Conservation (phyloP, 257 asterid species). For the Nicotiana obtusifolia region DNA sequence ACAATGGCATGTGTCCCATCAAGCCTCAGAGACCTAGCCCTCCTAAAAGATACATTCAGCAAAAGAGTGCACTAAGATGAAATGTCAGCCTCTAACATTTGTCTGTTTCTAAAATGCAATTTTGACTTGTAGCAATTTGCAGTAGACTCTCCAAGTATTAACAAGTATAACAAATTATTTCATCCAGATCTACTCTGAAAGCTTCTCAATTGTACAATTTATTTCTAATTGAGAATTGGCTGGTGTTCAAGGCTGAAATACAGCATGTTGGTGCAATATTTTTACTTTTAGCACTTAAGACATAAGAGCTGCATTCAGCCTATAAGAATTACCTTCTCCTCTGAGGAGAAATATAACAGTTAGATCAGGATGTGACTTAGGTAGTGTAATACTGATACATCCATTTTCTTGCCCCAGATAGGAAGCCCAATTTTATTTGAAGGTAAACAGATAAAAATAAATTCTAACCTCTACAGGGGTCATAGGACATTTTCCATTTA, state of each 20-base stretch:
- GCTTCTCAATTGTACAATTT: not conserved
- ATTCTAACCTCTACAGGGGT: constrained; percentile 85
- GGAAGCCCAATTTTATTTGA: not conserved
- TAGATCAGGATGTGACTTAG: not conserved
- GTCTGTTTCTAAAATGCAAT: not conserved
- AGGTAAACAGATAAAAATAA: constrained; percentile 5
- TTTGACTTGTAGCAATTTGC: not conserved
- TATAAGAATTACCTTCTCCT: not conserved
- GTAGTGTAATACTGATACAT: not conserved
- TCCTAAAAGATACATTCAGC: not conserved
- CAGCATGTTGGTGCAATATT: not conserved
- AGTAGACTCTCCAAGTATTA: not conserved
- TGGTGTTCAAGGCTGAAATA: not conserved
- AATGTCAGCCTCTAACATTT: not conserved
- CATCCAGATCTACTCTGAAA: not conserved
- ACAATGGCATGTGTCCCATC: too few relatives aligned
- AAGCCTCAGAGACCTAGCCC: not conserved
- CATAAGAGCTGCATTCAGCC: not conserved
- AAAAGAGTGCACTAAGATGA: not conserved
- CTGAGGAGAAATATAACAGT: not conserved
- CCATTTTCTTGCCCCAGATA: not conserved
- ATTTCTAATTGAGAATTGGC: not conserved
- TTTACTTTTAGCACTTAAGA: not conserved
- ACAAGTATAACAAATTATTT: not conserved
- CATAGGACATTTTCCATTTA: constrained; percentile 84